Base-by-base conservation (phyloP, 2,329 filamentous ascomycete genomes). In the Ustilaginoidea virens region DNA sequence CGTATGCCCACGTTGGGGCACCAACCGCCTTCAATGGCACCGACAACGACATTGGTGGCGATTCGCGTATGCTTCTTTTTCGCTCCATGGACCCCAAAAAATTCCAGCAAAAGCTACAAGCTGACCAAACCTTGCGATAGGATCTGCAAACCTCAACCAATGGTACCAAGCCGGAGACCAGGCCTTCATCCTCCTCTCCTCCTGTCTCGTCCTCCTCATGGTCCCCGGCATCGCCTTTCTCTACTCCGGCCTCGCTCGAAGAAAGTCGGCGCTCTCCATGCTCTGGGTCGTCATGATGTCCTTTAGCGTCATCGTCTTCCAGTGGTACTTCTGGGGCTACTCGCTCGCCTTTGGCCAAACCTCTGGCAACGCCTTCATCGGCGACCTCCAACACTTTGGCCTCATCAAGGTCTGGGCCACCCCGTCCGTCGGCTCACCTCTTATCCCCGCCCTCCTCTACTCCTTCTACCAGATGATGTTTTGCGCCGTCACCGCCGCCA, bases 281-380 rank as follows among this genome's bases (percentile, higher is more conserved):
- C 90, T 98, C 48, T 96, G 86, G 83, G 85, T 87, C 10, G 85
- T 80, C 59, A 92, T 98, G 81, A 87, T 80, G 53, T 90, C 85
- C 26, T 80, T 80, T 50, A 86, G 81, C 27, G 75, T 96, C 49
- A 68, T 94, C 52, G 79, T 81, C 32, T 94, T 98, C 63, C 90
- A 98, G 61, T 98, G 90, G 90, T 96, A 94, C 49, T 94, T 98
- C 55, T 96, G 90, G 87, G 90, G 90, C 21, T 98, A 93, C 56
- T 93, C 87, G 10, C 66, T 98, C 36, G 86, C 87, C 29, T 94
- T 96, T 58, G 90, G 80, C 47, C 65, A 69, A 24, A 74, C 73
- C 10, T 80, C 77, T 4, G 83, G 71, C 41, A 94, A 81, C 58
- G 79, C 81, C 30, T 96, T 80, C 60, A 96, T 98, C 48, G 90